Conservation (phyloP, 345 rosid species). For the Rubroshorea leprosula region DNA sequence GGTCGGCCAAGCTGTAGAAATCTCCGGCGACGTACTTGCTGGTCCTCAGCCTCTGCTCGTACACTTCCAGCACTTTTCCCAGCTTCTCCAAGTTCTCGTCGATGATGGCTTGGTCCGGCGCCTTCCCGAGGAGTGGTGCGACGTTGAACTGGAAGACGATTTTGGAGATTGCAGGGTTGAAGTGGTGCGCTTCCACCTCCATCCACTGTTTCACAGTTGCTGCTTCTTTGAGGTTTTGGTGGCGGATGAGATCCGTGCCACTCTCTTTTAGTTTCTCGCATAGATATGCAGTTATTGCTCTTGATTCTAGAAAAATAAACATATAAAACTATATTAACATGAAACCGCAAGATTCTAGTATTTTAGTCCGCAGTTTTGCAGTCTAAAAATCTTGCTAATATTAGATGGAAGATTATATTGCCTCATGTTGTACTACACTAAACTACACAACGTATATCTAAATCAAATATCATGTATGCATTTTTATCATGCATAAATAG, state of each 20-base stretch:
- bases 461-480: background rate
- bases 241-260: slow-evolving; percentile 48
- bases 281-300: slow-evolving; percentile 66
- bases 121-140: slow-evolving; percentile 40
- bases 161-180: slow-evolving; percentile 41
- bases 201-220: slow-evolving; percentile 54
- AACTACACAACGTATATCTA: too few relatives aligned
- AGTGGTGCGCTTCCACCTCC: slow-evolving; percentile 66
- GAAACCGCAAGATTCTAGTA: too few relatives aligned
- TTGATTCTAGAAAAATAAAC: slow-evolving; percentile 47
- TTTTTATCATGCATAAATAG: background rate
- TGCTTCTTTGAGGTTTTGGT: slow-evolving; percentile 37
- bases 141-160: slow-evolving; percentile 42
- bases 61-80: slow-evolving; percentile 52
- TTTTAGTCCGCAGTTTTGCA: too few relatives aligned
- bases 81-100: slow-evolving; percentile 47
- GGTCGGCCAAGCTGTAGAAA: slow-evolving; percentile 63
- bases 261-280: slow-evolving; percentile 50
- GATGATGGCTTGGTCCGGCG: slow-evolving; percentile 41
- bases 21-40: slow-evolving; percentile 64
- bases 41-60: slow-evolving; percentile 47
- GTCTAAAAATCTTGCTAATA: too few relatives aligned
- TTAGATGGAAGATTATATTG: too few relatives aligned
- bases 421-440: too few relatives aligned
- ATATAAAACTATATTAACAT: background rate